Percentiles rank a stretch among this genome's conserved stretches.
Conservation (phyloP, 164 flowering plant genomes). For the Piper betle region DNA sequence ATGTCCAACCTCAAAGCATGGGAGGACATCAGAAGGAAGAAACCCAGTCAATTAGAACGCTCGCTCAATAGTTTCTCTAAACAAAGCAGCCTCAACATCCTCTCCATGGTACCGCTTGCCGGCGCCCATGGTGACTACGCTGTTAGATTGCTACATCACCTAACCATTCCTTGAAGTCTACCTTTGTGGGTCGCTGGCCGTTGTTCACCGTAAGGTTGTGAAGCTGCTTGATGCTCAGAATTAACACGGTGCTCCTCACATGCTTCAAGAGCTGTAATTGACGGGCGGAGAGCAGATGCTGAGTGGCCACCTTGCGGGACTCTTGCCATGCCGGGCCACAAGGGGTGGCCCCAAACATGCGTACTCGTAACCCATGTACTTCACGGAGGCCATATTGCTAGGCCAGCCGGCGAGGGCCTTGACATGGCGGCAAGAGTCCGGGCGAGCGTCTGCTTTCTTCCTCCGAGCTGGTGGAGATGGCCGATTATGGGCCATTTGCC, state of each 20-base stretch:
- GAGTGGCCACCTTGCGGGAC: not conserved
- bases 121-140: not conserved
- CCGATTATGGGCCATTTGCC: constrained; percentile 14
- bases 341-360: constrained; percentile 7
- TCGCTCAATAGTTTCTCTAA: not conserved
- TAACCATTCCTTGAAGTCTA: constrained; percentile 2
- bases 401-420: constrained; percentile 13
- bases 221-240: not conserved
- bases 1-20: constrained; percentile 2
- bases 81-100: not conserved
- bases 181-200: not conserved
- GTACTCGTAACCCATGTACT: no score
- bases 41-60: not conserved
- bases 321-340: constrained; percentile 8
- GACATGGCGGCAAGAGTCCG: constrained; percentile 9
- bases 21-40: not conserved
- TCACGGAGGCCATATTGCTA: not conserved
- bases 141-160: not conserved
- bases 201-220: not conserved
- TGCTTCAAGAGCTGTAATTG: not conserved
- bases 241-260: not conserved
- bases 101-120: constrained; percentile 1
- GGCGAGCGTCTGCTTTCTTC: not conserved
- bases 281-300: constrained; percentile 1
- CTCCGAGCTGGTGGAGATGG: constrained; percentile 11